A percentile compares a stretch with the other conserved stretches of the same genome.
Conservation (phyloP, 257 asterid species). For the Anisodus acutangulus region DNA sequence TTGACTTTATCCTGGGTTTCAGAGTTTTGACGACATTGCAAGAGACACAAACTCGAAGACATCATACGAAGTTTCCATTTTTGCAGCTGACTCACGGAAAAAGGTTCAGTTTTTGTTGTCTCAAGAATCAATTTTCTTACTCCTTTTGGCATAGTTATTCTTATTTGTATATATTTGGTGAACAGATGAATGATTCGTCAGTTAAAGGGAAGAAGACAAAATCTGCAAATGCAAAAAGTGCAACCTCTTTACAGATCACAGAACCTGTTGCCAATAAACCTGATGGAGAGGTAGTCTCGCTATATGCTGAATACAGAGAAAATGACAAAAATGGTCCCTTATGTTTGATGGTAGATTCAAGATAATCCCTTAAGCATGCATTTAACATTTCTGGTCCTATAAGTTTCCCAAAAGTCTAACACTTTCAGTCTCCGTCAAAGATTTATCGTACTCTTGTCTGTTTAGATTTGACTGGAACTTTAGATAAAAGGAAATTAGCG, state of each 20-base stretch:
- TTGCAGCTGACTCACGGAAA: conserved; percentile 72
- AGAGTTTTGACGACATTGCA: conserved; percentile 63
- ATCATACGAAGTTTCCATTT: conserved; percentile 68
- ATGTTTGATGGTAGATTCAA: too few relatives aligned
- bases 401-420: too few relatives aligned
- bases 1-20: conserved; percentile 30
- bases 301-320: neutral
- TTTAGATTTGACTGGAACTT: too few relatives aligned
- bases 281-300: conserved; percentile 56
- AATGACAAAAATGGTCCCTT: too few relatives aligned
- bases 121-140: conserved; percentile 1
- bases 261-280: conserved; percentile 39
- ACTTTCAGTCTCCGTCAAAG: too few relatives aligned
- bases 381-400: too few relatives aligned
- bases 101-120: conserved; percentile 49
- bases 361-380: too few relatives aligned
- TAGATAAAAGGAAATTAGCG: too few relatives aligned
- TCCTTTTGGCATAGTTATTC: conserved; percentile 13
- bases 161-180: conserved; percentile 30
- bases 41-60: conserved; percentile 68
- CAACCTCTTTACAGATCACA: conserved; percentile 33
- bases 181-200: conserved; percentile 52
- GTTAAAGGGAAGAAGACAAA: conserved; percentile 41
- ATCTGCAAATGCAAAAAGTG: conserved; percentile 33
- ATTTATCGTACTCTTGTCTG: too few relatives aligned